phyloP scores from a whole-genome alignment of 2,329 filamentous ascomycete species.

The Penicillium hesseltinei region DNA sequence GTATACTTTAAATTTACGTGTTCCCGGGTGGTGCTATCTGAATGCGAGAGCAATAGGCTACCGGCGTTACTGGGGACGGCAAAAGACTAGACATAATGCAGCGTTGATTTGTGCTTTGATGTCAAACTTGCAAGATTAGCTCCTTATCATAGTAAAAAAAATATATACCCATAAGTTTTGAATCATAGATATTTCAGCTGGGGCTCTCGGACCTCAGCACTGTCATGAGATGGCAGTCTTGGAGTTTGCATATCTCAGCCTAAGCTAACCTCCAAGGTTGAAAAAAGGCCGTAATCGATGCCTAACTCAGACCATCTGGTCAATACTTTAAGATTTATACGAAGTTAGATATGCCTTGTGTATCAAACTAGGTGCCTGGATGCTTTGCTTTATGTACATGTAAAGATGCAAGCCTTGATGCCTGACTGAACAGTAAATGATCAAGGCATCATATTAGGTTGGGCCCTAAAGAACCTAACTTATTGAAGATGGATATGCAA shows the following conservation, averaged over 20 bases:
- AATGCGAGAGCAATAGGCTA: slow-evolving; percentile 11
- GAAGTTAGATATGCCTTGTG: neutral
- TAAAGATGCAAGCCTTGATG: slow-evolving; percentile 5
- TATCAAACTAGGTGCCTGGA: neutral
- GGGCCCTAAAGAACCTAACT: neutral
- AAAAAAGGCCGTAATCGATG: neutral
- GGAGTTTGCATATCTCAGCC: neutral
- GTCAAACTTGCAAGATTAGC: slow-evolving; percentile 3
- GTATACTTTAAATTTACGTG: slow-evolving; percentile 11
- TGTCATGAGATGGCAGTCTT: neutral
- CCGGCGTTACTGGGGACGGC: slow-evolving; percentile 21
- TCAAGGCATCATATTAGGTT: neutral
- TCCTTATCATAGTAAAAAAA: slow-evolving; percentile 1
- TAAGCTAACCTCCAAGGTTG: neutral
- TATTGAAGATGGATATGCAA: neutral
- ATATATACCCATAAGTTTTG: slow-evolving; percentile 1
- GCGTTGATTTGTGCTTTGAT: slow-evolving; percentile 15
- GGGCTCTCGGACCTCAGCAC: neutral
- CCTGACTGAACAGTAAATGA: slow-evolving; percentile 1
- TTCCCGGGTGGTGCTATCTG: slow-evolving; percentile 4
- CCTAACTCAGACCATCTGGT: neutral
- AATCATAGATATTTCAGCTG: neutral
- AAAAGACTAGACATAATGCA: slow-evolving; percentile 23
- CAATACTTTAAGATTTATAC: neutral
- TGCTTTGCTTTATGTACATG: too few relatives aligned